These are phyloP conservation scores for Podaxis pistillaris DNA, from an alignment of 768 basidiomycete genomes.

Conservation along the genomic window DNA sequence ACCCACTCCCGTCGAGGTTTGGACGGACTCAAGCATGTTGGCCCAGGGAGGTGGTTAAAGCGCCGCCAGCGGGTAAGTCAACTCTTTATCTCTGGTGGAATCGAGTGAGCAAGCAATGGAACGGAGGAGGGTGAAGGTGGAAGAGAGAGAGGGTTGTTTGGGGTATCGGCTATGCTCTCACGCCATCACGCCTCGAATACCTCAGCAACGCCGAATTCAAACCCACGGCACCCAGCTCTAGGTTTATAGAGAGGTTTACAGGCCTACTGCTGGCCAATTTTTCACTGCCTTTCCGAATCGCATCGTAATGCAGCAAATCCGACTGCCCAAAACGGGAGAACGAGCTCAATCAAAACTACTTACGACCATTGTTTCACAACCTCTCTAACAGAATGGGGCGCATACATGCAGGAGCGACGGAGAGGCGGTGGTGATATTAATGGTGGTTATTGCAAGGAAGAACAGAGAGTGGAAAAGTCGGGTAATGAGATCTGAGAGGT, in stretches of 20 bases:
- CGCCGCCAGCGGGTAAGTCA: background rate
- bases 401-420: background rate
- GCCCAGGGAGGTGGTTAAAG: background rate
- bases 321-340: background rate
- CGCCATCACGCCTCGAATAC: background rate
- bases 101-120: background rate
- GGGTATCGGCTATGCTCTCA: constrained; percentile 1
- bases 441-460: background rate
- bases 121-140: background rate
- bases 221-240: background rate
- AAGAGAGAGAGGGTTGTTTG: background rate
- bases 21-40: too few relatives aligned
- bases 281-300: background rate
- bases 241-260: too few relatives aligned
- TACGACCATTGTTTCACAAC: background rate
- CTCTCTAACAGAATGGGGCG: background rate
- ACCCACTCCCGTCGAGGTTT: too few relatives aligned
- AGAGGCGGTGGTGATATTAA: background rate
- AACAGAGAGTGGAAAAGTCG: background rate
- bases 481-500: background rate
- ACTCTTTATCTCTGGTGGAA: background rate
- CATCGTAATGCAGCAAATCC: background rate
- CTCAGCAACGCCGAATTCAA: background rate
- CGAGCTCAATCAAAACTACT: background rate
- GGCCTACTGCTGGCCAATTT: background rate